Percentiles rank a stretch among this genome's conserved stretches.
Evolutionary conservation across 2,329 filamentous ascomycete genomes (phyloP).

Genomic region (Trichothecium roseum): DNA sequence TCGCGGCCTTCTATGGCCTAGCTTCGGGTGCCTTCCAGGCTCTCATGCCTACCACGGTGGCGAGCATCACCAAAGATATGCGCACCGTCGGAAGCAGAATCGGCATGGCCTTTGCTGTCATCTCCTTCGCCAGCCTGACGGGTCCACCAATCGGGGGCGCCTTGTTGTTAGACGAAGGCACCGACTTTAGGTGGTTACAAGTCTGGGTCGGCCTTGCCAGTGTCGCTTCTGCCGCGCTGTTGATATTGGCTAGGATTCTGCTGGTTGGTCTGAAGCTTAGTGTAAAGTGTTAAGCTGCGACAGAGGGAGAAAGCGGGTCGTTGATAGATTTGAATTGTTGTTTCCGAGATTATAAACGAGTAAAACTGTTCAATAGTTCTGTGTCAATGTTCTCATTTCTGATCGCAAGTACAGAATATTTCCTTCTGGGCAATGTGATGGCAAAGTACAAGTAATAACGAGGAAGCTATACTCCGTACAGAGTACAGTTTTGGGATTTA

Average conservation of each 20-base stretch:
- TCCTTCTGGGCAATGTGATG: no score
- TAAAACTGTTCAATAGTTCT: no score
- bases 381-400: no score
- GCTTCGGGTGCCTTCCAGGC: conserved; percentile 25
- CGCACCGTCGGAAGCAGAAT: conserved; percentile 27
- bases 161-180: conserved; percentile 7
- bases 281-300: conserved; percentile 11
- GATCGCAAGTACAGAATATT: no score
- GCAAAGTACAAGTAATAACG: no score
- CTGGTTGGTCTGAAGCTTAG: conserved; percentile 11
- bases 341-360: no score
- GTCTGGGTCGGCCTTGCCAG: conserved; percentile 22
- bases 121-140: conserved; percentile 25
- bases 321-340: no score
- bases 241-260: conserved; percentile 7
- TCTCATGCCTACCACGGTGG: conserved; percentile 26
- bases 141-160: conserved; percentile 28
- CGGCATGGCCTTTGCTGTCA: conserved; percentile 29
- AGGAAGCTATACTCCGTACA: no score
- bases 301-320: no score
- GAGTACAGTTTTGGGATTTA: no score
- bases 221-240: conserved; percentile 13
- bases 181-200: conserved; percentile 16
- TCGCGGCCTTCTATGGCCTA: conserved; percentile 19
- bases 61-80: conserved; percentile 26